Base-by-base conservation (phyloP, 1,284 basidiomycete species). In the Pseudozyma sp. region DNA sequence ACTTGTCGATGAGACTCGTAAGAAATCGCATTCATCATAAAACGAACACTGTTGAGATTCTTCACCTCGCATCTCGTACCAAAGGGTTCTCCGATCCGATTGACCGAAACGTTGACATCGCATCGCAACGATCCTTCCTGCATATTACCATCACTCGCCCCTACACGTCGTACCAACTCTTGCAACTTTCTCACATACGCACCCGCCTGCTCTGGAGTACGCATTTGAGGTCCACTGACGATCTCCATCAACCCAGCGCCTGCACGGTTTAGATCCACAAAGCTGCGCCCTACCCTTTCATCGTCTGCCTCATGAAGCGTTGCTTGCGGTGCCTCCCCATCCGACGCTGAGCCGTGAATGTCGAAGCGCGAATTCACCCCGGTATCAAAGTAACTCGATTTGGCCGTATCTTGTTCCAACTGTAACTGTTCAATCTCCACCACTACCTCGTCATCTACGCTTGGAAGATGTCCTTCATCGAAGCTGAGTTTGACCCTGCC, bases 11-110 rank as follows among this genome's bases (percentile, higher is more conserved):
- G 86, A 35, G 91, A 88, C 85, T 97, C 94, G 52, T 89, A 89
- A 13, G 87, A 89, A 52, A 98, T 93, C 9, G 95, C 96, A 36
- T 91, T 89, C 86, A 90, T 90, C 86, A 95, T 91, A 83, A 92
- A 95, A 64, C 90, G 90, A 50, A 97, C 89, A 56, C 94, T 95
- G 84, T 97, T 98, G 60, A 99, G 88, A 82, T 99, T 99, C 87
- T 99, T 99, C 81, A 99, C 91, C 86, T 99, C 97, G 82, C 94
- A 97, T 18, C 97, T 90, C 0, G 92, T 95, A 1, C 95, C 95
- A 13, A 87, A 90, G 0, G 89, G 87, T 25, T 89, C 87, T 12
- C 91, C 91, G 34, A 86, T 82, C 6, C 70, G 63, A 52, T 81
- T 77, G 40, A 73, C 76, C 12, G 95, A 98, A 1, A 99, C 92